Evolutionary conservation across 768 basidiomycete genomes (phyloP).

Genomic region (Ramaria rubella): DNA sequence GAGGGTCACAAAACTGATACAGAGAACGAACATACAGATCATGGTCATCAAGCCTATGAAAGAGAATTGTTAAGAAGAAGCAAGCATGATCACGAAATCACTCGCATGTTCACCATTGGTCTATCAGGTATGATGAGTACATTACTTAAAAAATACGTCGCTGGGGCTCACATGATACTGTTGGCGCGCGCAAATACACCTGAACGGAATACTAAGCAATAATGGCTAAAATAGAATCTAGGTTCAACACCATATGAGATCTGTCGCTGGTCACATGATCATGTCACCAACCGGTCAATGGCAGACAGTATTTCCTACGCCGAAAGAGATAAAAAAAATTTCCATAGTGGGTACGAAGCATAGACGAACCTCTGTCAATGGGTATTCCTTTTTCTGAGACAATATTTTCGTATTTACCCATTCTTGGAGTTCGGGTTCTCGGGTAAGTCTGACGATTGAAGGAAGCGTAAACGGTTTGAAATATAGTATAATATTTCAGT

Average conservation of each 20-base stretch:
- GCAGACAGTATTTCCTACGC: conserved; percentile 54
- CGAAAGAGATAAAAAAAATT: not conserved
- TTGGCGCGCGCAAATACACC: conserved; percentile 91
- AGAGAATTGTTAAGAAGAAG: conserved; percentile 2
- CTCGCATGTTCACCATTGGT: conserved; percentile 81
- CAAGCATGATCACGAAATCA: not conserved
- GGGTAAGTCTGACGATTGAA: conserved; percentile 48
- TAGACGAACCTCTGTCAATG: conserved; percentile 42
- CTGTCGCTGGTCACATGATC: not conserved
- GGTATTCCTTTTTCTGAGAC: conserved; percentile 49
- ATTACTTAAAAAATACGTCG: conserved; percentile 1
- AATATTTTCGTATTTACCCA: conserved; percentile 66
- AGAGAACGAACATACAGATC: conserved; percentile 12
- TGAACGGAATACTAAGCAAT: conserved; percentile 77
- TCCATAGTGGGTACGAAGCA: not conserved
- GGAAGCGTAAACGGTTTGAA: no score
- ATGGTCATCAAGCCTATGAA: conserved; percentile 36
- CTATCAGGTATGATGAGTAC: conserved; percentile 29
- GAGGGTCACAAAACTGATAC: not conserved
- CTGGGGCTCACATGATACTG: conserved; percentile 67
- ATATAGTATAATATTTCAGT: not conserved
- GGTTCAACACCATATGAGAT: not conserved
- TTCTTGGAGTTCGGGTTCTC: conserved; percentile 82
- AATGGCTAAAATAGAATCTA: conserved; percentile 80
- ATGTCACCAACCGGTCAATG: conserved; percentile 54